Conservation (phyloP, 202 grass and related monocot species). For the Saccharum hybrid region DNA sequence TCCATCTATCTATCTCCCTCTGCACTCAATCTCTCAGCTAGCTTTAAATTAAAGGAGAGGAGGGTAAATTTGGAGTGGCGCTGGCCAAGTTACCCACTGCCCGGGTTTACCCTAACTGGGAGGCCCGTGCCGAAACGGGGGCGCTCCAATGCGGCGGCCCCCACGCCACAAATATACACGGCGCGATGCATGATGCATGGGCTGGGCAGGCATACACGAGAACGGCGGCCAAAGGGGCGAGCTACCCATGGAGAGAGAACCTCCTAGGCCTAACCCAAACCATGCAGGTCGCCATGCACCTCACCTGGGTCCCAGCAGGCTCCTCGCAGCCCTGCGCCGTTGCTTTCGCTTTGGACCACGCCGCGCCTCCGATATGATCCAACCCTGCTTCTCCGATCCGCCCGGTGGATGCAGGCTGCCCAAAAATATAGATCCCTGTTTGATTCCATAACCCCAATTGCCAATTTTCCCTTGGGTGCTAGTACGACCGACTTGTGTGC, state of each 20-base stretch:
- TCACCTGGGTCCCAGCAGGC: slow-evolving; percentile 39
- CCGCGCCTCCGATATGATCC: neutral
- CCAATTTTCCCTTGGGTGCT: neutral
- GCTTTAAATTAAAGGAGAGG: slow-evolving; percentile 40
- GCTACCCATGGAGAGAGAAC: slow-evolving; percentile 19
- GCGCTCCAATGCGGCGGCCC: slow-evolving; percentile 41
- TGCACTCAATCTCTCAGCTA: neutral
- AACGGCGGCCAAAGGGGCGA: neutral
- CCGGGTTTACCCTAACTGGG: slow-evolving; percentile 44
- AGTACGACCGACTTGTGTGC: neutral
- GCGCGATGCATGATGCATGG: slow-evolving; percentile 22
- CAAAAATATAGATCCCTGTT: slow-evolving; percentile 53
- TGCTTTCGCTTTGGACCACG: slow-evolving; percentile 30
- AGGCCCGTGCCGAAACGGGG: slow-evolving; percentile 45
- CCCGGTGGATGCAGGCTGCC: slow-evolving; percentile 44
- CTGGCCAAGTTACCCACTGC: too few relatives aligned
- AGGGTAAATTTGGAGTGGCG: too few relatives aligned
- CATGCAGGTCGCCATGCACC: slow-evolving; percentile 58
- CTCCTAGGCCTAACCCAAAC: slow-evolving; percentile 61
- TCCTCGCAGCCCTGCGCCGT: neutral
- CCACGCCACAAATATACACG: slow-evolving; percentile 51
- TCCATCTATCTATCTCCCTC: slow-evolving; percentile 5
- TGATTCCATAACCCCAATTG: slow-evolving; percentile 26
- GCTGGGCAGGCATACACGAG: slow-evolving; percentile 30
- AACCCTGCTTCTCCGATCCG: neutral